phyloP scores from a whole-genome alignment of 2,329 filamentous ascomycete species.

The Passalora sequoiae region DNA sequence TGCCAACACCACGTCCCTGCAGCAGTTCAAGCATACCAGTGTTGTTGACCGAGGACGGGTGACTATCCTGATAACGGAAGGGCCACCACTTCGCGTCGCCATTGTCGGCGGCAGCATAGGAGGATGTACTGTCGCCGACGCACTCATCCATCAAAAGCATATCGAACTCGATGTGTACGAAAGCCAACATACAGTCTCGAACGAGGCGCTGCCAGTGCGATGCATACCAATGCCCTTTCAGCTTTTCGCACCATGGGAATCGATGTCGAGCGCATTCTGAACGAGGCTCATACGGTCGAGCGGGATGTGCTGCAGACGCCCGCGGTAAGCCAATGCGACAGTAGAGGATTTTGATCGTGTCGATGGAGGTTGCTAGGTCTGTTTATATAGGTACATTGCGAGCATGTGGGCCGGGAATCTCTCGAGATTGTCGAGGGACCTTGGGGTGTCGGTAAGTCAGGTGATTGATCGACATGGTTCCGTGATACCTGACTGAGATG shows the following conservation, averaged over 20 bases:
- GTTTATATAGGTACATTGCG: too few relatives aligned
- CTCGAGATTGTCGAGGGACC: too few relatives aligned
- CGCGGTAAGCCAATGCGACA: too few relatives aligned
- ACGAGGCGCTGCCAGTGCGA: background rate
- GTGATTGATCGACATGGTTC: too few relatives aligned
- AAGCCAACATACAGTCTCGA: background rate
- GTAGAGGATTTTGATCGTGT: too few relatives aligned
- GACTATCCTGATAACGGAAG: background rate
- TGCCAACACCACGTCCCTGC: background rate
- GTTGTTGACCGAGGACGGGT: too few relatives aligned
- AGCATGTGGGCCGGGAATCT: too few relatives aligned
- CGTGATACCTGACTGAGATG: too few relatives aligned
- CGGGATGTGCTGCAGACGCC: slow-evolving; percentile 1
- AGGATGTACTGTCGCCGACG: background rate
- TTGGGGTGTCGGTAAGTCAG: too few relatives aligned
- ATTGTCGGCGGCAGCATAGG: background rate
- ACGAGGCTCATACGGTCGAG: background rate
- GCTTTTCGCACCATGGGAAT: background rate
- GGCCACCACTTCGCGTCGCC: background rate
- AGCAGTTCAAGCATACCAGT: background rate
- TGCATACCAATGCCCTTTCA: slow-evolving; percentile 2
- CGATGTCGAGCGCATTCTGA: background rate
- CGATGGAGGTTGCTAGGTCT: too few relatives aligned
- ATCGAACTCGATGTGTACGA: background rate
- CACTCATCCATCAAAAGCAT: background rate